Percentiles rank a stretch among this genome's conserved stretches.
Evolutionary conservation across 2,329 filamentous ascomycete genomes (phyloP).

Genomic region (Dactylellina sp.): DNA sequence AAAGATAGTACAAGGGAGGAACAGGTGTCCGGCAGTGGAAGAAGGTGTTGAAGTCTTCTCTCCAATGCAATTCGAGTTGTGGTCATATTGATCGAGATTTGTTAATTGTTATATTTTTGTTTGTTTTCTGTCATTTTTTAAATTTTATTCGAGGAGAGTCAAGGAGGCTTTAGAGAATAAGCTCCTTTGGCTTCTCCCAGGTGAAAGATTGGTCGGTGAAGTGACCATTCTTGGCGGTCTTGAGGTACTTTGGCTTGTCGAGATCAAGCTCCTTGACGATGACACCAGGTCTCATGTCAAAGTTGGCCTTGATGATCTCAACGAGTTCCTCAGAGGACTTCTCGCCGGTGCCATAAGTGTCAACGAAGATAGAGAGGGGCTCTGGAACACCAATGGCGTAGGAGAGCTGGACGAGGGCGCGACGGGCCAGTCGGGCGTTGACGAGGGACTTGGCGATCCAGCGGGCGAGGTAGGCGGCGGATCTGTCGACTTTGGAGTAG

Average conservation of each 20-base stretch:
- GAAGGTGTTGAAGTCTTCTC: slow-evolving; percentile 57
- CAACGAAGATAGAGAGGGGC: slow-evolving; percentile 97
- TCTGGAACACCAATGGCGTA: slow-evolving; percentile 99
- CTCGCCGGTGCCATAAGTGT: slow-evolving; percentile 93
- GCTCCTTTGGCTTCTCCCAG: slow-evolving; percentile 97
- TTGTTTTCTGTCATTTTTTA: not conserved
- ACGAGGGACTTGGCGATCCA: slow-evolving; percentile 99
- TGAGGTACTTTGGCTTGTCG: slow-evolving; percentile 94
- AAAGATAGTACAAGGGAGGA: slow-evolving; percentile 58
- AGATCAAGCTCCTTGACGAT: slow-evolving; percentile 98
- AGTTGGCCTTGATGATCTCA: slow-evolving; percentile 93
- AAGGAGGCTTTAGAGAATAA: slow-evolving; percentile 81
- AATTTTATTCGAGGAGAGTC: slow-evolving; percentile 16
- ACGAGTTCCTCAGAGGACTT: slow-evolving; percentile 94
- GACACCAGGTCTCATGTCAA: slow-evolving; percentile 96
- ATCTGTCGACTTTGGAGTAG: slow-evolving; percentile 99
- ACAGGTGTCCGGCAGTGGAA: slow-evolving; percentile 57
- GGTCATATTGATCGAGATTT: slow-evolving; percentile 11
- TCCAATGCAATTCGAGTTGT: slow-evolving; percentile 57
- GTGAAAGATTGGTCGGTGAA: slow-evolving; percentile 98
- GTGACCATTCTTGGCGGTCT: slow-evolving; percentile 99
- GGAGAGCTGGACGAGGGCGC: slow-evolving; percentile 95
- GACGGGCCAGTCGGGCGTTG: slow-evolving; percentile 85
- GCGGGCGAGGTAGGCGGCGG: slow-evolving; percentile 94
- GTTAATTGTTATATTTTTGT: slow-evolving; percentile 19